Evolutionary conservation across 1,284 basidiomycete genomes (phyloP).

Genomic region (Cutaneotrichosporon mucoides): DNA sequence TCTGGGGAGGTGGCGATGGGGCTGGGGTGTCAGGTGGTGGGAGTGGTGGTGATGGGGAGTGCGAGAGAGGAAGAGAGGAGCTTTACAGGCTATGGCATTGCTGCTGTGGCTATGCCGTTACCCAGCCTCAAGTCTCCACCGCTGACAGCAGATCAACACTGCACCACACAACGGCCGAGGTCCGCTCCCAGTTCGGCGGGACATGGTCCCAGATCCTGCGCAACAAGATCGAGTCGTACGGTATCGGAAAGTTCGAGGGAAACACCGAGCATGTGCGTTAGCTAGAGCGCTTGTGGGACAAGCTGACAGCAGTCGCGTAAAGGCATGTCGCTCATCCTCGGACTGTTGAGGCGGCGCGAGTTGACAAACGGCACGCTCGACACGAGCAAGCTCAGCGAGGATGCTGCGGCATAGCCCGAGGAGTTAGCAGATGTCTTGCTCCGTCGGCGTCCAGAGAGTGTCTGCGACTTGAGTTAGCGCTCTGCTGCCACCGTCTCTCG

Average conservation of each 20-base stretch:
- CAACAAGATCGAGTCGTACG: slow-evolving; percentile 45
- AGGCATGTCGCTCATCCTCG: slow-evolving; percentile 49
- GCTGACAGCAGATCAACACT: slow-evolving; percentile 29
- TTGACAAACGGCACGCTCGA: slow-evolving; percentile 2
- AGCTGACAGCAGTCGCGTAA: slow-evolving; percentile 34
- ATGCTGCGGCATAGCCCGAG: neutral
- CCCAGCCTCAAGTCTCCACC: too few relatives aligned
- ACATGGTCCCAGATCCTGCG: slow-evolving; percentile 42
- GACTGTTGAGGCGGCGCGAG: slow-evolving; percentile 25
- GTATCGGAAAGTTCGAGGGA: slow-evolving; percentile 45
- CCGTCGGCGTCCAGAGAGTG: too few relatives aligned
- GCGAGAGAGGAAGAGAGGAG: neutral
- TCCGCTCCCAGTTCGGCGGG: slow-evolving; percentile 46
- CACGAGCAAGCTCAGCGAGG: neutral
- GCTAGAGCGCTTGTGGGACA: neutral
- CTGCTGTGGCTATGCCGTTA: too few relatives aligned
- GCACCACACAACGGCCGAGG: slow-evolving; percentile 46
- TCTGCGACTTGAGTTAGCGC: too few relatives aligned
- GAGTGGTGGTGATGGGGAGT: neutral
- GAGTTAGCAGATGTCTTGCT: neutral
- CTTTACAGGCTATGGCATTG: too few relatives aligned
- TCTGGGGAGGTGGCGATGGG: neutral
- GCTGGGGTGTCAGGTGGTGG: neutral
- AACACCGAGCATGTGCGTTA: slow-evolving; percentile 43
- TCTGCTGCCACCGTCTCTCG: too few relatives aligned